Evolutionary conservation across 768 basidiomycete genomes (phyloP).

Genomic region (Lactarius hatsudake): DNA sequence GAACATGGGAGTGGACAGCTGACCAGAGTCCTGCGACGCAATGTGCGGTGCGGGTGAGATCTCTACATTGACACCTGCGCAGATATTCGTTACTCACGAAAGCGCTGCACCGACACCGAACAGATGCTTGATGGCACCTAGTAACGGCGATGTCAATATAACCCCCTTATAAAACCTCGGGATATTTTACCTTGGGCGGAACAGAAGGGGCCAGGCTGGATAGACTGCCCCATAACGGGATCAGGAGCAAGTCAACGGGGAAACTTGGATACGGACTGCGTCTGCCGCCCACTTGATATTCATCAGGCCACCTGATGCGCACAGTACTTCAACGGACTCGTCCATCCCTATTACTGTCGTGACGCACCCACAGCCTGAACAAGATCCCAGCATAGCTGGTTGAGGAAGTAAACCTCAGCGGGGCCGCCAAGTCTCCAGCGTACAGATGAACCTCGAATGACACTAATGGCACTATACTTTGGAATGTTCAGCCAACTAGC

Average conservation of each 20-base stretch:
- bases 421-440: slow-evolving; percentile 25
- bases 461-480: slow-evolving; percentile 23
- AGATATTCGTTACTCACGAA: neutral
- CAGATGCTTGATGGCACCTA: too few relatives aligned
- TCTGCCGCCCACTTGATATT: slow-evolving; percentile 36
- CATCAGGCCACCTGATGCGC: slow-evolving; percentile 36
- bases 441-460: slow-evolving; percentile 16
- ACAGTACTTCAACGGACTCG: neutral
- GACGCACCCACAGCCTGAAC: slow-evolving; percentile 29
- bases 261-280: slow-evolving; percentile 30
- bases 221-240: neutral
- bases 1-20: neutral
- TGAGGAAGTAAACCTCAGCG: slow-evolving; percentile 31
- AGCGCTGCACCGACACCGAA: too few relatives aligned
- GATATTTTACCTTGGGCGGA: slow-evolving; percentile 1
- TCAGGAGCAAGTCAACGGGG: neutral
- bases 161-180: too few relatives aligned
- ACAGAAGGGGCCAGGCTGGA: neutral
- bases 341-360: neutral
- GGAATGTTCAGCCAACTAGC: neutral
- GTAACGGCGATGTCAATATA: too few relatives aligned
- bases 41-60: neutral
- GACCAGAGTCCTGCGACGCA: neutral
- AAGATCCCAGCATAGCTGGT: slow-evolving; percentile 30
- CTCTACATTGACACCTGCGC: neutral